Evolutionary conservation across 2,329 filamentous ascomycete genomes (phyloP).

Genomic region (Pseudogymnoascus sp.): DNA sequence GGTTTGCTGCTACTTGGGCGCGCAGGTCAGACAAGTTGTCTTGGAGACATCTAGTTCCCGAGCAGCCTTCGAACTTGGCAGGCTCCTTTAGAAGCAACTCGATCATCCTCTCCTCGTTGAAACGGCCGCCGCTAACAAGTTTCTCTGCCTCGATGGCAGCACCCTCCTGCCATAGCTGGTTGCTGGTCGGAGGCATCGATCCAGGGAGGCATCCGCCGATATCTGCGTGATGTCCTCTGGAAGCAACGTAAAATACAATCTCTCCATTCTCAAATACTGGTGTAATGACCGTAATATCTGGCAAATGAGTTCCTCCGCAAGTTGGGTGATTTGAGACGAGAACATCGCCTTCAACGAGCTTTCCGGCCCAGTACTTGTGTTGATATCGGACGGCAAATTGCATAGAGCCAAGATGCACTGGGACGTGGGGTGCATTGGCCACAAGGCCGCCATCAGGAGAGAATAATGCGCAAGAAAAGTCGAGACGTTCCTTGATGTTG

Average conservation of each 20-base stretch:
- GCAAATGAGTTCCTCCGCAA: conserved; percentile 75
- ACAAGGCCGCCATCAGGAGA: conserved; percentile 66
- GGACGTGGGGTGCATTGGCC: conserved; percentile 69
- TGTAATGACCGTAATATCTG: conserved; percentile 74
- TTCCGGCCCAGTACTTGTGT: conserved; percentile 67
- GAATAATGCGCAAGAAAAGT: conserved; percentile 74
- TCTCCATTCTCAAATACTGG: conserved; percentile 65
- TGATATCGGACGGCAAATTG: conserved; percentile 53
- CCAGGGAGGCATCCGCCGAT: conserved; percentile 78
- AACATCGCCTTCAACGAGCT: conserved; percentile 68
- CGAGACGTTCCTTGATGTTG: conserved; percentile 72
- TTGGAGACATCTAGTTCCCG: conserved; percentile 67
- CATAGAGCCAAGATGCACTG: conserved; percentile 74
- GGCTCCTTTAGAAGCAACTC: conserved; percentile 67
- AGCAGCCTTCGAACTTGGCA: conserved; percentile 65
- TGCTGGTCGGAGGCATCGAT: conserved; percentile 72
- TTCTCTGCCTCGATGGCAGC: conserved; percentile 59
- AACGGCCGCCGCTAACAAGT: conserved; percentile 66
- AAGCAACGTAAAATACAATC: conserved; percentile 76
- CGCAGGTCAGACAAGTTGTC: conserved; percentile 85
- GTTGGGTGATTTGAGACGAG: conserved; percentile 74
- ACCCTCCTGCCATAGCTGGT: conserved; percentile 57
- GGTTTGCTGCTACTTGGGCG: conserved; percentile 79
- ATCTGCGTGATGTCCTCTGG: conserved; percentile 73
- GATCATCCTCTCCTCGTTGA: conserved; percentile 69